Base-by-base conservation (phyloP, 2,329 filamentous ascomycete species). In the Penicillium rolfsii region DNA sequence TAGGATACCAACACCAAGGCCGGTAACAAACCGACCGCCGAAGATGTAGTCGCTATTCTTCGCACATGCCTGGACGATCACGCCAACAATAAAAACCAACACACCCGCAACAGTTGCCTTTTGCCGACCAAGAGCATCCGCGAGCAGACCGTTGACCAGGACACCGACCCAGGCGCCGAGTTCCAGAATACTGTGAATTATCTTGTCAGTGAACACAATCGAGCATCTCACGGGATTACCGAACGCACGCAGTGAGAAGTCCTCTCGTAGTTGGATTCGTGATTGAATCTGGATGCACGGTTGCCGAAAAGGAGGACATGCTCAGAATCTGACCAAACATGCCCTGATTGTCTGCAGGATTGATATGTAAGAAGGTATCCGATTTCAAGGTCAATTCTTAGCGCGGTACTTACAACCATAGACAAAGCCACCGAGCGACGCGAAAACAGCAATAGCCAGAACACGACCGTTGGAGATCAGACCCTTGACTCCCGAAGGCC, bases 301-400 rank as follows among this genome's bases (percentile, higher is more conserved):
- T 75, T 48, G 72, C 62, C 43, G 76, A 75, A 63, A 83, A 84
- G 1, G 78, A 76, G 4, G 72, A 69, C 81, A 84, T 83, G 24
- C 79, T 80, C 57, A 86, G 68, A 24, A 93, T 85, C 26, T 89
- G 89, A n/a, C 85, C 86, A 76, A 91, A 91, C 76, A 91, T 88
- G 67, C 89, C 90, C 73, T 91, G 88, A 71, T 92, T 91, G 77
- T 91, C 71, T 74, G 30, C 2, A 30, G 7, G 8, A 24, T 12
- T 48, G 30, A 38, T 28, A 9, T 36, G 19, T 36, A 5, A 24
- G 26, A 12, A 22, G 8, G 28, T 19, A 33, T 9, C 22, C 12
- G 8, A 26, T 26, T 24, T n/a, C 12, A 28, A 28, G 16, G 2
- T n/a, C 1, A 30, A 1, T 16, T 35, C 28, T 24, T 9, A 33